Evolutionary conservation across 305 asterid genomes (phyloP).

Genomic region (Fraxinus albicans): DNA sequence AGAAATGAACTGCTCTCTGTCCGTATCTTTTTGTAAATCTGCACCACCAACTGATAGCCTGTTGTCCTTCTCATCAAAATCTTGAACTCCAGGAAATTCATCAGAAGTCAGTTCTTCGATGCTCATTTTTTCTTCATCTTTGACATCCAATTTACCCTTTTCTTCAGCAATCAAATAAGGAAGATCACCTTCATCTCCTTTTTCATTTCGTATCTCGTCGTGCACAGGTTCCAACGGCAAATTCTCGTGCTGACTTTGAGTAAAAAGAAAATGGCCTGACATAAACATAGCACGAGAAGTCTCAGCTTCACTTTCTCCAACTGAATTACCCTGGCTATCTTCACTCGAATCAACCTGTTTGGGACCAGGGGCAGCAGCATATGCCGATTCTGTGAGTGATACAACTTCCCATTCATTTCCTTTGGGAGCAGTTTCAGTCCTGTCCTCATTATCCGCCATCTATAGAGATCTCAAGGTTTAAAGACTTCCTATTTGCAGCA

Average conservation of each 20-base stretch:
- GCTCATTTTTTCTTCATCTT: constrained; percentile 40
- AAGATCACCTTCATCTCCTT: constrained; percentile 34
- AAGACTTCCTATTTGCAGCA: constrained; percentile 17
- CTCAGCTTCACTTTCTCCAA: constrained; percentile 41
- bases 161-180: constrained; percentile 37
- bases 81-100: constrained; percentile 49
- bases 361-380: constrained; percentile 77
- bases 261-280: constrained; percentile 80
- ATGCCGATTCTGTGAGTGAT: constrained; percentile 76
- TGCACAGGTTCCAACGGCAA: constrained; percentile 61
- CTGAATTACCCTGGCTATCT: constrained; percentile 33
- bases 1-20: constrained; percentile 42
- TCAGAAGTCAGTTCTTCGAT: constrained; percentile 36
- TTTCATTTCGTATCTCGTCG: constrained; percentile 42
- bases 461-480: constrained; percentile 16
- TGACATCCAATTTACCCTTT: constrained; percentile 29
- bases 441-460: constrained; percentile 64
- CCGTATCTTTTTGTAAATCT: constrained; percentile 34
- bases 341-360: constrained; percentile 35
- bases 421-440: constrained; percentile 48
- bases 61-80: constrained; percentile 52
- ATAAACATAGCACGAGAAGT: constrained; percentile 62
- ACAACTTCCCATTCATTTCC: constrained; percentile 96
- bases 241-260: constrained; percentile 82
- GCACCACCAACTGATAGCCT: constrained; percentile 40